These are phyloP conservation scores for Hypoxylon sp. DNA, from an alignment of 2,329 filamentous ascomycete genomes.

Conservation along the genomic window DNA sequence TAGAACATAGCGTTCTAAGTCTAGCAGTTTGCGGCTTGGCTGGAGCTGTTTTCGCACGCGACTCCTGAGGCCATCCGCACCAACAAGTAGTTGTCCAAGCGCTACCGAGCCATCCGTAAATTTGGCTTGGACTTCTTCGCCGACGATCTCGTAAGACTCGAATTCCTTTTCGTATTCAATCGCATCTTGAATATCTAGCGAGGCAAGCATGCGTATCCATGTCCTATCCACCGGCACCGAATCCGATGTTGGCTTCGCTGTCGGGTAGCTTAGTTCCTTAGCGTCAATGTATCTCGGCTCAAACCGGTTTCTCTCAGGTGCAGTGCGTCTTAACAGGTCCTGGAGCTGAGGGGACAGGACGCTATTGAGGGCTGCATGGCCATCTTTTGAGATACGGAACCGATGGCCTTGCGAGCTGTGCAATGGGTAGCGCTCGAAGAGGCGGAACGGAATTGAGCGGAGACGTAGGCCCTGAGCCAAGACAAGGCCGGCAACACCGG, in stretches of 20 bases:
- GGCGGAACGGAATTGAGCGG: slow-evolving; percentile 51
- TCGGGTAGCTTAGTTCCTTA: slow-evolving; percentile 45
- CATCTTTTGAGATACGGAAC: slow-evolving; percentile 52
- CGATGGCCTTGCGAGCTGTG: slow-evolving; percentile 51
- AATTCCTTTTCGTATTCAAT: slow-evolving; percentile 55
- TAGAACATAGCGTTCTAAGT: slow-evolving; percentile 54
- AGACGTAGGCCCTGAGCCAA: slow-evolving; percentile 55
- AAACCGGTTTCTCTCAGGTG: slow-evolving; percentile 41
- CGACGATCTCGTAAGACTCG: slow-evolving; percentile 46
- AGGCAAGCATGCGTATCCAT: slow-evolving; percentile 52
- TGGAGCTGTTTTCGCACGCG: slow-evolving; percentile 54
- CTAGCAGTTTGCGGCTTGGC: slow-evolving; percentile 51
- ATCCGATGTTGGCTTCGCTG: slow-evolving; percentile 34
- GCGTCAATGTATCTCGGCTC: slow-evolving; percentile 52
- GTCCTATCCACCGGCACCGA: slow-evolving; percentile 52
- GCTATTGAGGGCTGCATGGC: slow-evolving; percentile 47
- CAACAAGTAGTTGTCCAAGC: slow-evolving; percentile 50
- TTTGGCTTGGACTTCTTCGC: slow-evolving; percentile 43
- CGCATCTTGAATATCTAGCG: slow-evolving; percentile 48
- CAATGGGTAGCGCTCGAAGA: slow-evolving; percentile 52
- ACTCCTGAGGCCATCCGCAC: slow-evolving; percentile 54
- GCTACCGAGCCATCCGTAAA: slow-evolving; percentile 52
- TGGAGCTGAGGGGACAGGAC: slow-evolving; percentile 49
- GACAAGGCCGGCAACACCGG: slow-evolving; percentile 62
- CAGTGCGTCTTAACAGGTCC: slow-evolving; percentile 45